These are phyloP conservation scores for Geoglossum cookeanum DNA, from an alignment of 2,329 filamentous ascomycete species.

Conservation along the genomic window DNA sequence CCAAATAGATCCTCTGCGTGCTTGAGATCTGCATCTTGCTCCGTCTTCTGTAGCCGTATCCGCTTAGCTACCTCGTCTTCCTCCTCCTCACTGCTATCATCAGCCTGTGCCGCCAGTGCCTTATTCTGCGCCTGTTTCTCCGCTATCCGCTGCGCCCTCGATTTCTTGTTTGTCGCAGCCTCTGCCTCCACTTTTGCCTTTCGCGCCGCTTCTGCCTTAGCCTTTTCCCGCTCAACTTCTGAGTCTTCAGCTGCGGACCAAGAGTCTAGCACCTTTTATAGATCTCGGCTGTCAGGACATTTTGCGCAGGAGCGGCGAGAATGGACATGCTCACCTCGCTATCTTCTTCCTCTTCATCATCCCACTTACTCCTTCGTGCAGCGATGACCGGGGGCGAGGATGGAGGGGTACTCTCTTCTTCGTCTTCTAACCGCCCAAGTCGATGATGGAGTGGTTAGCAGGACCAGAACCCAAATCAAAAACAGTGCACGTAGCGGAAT, in stretches of 20 bases:
- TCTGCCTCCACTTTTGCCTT: conserved; percentile 82
- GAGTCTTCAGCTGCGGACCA: conserved; percentile 97
- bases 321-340: conserved; percentile 43
- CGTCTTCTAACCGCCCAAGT: conserved; percentile 21
- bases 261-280: conserved; percentile 62
- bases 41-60: conserved; percentile 54
- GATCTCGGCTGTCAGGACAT: conserved; percentile 4
- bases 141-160: conserved; percentile 67
- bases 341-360: conserved; percentile 66
- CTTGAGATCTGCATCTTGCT: conserved; percentile 74
- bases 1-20: conserved; percentile 87
- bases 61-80: conserved; percentile 57
- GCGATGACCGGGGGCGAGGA: conserved; percentile 26
- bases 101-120: conserved; percentile 35
- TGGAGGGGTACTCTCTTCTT: conserved; percentile 35
- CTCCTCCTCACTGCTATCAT: conserved; percentile 42
- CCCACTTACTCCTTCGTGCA: conserved; percentile 50
- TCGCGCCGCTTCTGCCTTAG: conserved; percentile 62
- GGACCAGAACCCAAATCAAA: too few relatives aligned
- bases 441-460: background rate
- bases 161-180: conserved; percentile 78
- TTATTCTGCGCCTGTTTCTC: conserved; percentile 45
- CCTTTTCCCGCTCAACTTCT: conserved; percentile 91
- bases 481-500: background rate
- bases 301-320: background rate